A percentile compares a stretch with the other conserved stretches of the same genome.
These are phyloP conservation scores for Leucocoprinus sp. DNA, from an alignment of 768 basidiomycete genomes.

Conservation along the genomic window DNA sequence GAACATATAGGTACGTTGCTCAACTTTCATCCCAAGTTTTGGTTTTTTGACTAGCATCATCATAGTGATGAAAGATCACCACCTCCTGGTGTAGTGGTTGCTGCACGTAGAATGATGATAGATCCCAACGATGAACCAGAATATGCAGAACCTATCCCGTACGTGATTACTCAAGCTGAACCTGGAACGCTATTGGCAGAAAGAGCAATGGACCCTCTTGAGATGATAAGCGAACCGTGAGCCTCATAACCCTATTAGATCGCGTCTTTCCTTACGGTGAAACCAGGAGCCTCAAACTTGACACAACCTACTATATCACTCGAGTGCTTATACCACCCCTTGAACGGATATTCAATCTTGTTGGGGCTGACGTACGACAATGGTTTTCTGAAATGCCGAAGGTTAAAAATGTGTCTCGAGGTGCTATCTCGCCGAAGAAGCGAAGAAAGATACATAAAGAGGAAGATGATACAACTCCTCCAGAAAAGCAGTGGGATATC, in stretches of 20 bases:
- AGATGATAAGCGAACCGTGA: constrained; percentile 22
- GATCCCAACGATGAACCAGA: constrained; percentile 83
- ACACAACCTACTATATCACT: constrained; percentile 83
- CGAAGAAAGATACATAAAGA: constrained; percentile 14
- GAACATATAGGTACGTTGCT: constrained; percentile 71
- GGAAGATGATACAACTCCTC: constrained; percentile 15
- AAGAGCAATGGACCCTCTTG: constrained; percentile 23
- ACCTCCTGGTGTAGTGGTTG: constrained; percentile 88
- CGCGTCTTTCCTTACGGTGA: background rate
- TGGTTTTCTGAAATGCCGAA: constrained; percentile 92
- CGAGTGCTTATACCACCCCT: constrained; percentile 83
- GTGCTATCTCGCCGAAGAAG: constrained; percentile 28
- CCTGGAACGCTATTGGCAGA: constrained; percentile 47
- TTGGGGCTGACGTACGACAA: constrained; percentile 76
- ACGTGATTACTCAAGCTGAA: constrained; percentile 69
- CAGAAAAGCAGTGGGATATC: constrained; percentile 42
- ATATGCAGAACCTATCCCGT: constrained; percentile 91
- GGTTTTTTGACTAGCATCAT: background rate
- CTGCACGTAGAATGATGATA: constrained; percentile 59
- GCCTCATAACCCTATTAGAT: background rate
- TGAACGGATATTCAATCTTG: constrained; percentile 83
- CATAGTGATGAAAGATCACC: constrained; percentile 74
- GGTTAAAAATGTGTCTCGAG: constrained; percentile 14
- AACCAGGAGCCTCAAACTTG: constrained; percentile 61
- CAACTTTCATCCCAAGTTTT: background rate